These are phyloP conservation scores for Coemansia sp. DNA, from an alignment of 192 early-diverging fungal genomes.

Conservation along the genomic window DNA sequence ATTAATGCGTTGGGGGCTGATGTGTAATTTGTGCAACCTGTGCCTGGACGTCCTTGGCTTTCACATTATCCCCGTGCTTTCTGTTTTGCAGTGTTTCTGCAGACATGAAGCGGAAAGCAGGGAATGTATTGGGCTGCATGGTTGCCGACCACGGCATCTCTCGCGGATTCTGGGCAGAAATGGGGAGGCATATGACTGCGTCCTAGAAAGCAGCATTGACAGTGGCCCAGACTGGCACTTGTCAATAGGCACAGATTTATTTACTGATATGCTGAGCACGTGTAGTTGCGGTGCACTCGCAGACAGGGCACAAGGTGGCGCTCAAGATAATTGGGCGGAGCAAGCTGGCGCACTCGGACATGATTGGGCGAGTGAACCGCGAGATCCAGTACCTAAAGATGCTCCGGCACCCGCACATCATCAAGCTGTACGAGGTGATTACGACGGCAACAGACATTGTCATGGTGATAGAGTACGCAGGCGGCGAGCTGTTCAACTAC, in stretches of 20 bases:
- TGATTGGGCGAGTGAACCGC: conserved; percentile 92
- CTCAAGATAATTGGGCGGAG: conserved; percentile 94
- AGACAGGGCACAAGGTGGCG: conserved; percentile 94
- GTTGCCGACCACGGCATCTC: background rate
- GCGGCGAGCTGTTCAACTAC: conserved; percentile 82
- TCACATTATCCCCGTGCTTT: background rate
- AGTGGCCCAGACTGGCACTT: background rate
- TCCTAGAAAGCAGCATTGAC: background rate
- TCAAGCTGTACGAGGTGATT: conserved; percentile 99
- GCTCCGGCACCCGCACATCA: conserved; percentile 95
- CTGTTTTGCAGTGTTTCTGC: background rate
- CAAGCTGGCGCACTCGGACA: conserved; percentile 90
- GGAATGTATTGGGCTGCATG: background rate
- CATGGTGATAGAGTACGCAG: conserved; percentile 91
- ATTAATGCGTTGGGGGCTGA: background rate
- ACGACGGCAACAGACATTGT: conserved; percentile 95
- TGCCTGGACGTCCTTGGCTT: background rate
- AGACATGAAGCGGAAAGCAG: background rate
- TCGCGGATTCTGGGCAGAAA: background rate
- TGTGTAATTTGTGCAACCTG: conserved; percentile 11
- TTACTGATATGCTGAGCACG: background rate
- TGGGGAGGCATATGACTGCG: background rate
- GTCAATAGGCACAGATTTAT: background rate
- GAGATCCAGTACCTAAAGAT: conserved; percentile 97
- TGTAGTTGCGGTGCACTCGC: conserved; percentile 92